These are phyloP conservation scores for Darksidea phi DNA, from an alignment of 495 filamentous ascomycete genomes.

Conservation along the genomic window DNA sequence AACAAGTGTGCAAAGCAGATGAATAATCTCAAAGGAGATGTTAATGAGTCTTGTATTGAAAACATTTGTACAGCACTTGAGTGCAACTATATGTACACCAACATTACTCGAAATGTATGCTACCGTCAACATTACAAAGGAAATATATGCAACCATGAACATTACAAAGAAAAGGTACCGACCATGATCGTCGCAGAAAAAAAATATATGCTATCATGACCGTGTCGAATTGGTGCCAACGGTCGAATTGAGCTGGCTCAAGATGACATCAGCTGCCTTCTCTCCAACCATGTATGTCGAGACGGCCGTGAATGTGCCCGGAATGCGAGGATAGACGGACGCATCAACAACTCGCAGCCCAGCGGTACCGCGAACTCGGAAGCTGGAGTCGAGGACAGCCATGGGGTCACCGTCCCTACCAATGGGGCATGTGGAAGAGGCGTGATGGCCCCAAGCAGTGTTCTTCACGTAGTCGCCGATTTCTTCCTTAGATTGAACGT, in stretches of 20 bases:
- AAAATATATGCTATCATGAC: too few relatives aligned
- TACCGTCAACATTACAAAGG: too few relatives aligned
- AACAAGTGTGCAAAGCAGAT: too few relatives aligned
- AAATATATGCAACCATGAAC: too few relatives aligned
- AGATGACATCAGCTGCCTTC: constrained; percentile 62
- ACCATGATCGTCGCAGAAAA: too few relatives aligned
- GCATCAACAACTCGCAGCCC: constrained; percentile 50
- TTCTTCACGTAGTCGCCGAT: constrained; percentile 42
- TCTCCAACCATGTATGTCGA: constrained; percentile 63
- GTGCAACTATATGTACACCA: too few relatives aligned
- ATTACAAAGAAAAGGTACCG: too few relatives aligned
- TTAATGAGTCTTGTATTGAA: too few relatives aligned
- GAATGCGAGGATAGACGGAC: constrained; percentile 44
- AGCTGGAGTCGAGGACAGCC: constrained; percentile 55
- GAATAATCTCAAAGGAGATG: too few relatives aligned
- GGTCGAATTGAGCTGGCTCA: constrained; percentile 31
- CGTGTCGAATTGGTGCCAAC: constrained; percentile 1
- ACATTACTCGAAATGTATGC: too few relatives aligned
- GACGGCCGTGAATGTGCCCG: constrained; percentile 56
- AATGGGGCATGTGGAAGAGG: constrained; percentile 52
- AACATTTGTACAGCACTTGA: too few relatives aligned
- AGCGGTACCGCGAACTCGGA: constrained; percentile 50
- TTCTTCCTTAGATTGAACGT: constrained; percentile 2
- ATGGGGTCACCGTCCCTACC: constrained; percentile 49
- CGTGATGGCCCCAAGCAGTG: constrained; percentile 55